Evolutionary conservation across 371 early-diverging fungal genomes (phyloP), one percentile per base, ranked within the genome.

Genomic region (Mucor mucedo): DNA sequence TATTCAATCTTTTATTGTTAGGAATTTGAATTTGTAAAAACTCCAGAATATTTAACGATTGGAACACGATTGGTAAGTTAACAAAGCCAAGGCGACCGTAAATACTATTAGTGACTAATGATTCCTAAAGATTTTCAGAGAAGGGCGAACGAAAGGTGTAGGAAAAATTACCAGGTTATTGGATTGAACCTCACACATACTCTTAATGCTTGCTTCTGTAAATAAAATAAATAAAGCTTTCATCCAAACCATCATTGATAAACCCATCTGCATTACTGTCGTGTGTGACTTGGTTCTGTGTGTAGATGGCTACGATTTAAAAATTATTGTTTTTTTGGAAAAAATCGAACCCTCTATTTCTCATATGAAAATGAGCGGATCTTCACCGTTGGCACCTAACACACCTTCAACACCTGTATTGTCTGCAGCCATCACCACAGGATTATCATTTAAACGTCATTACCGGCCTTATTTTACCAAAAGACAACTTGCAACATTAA

Each of bases 141-240:
- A 92, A 68, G 95, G 95, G 3, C 84, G 95, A 28, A 96, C 97
- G 9, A 95, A 95, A 73, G 96, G 96, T 9, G 87, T 95, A 5
- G 97, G 97, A 21, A 94, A 93, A 67, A 90, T 96, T 16, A 84
- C 88, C 53, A 68, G 64, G 63, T 71, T 84, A 39, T 42, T 60
- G 38, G 47, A 47, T 47, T 47, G 21, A 47, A 21, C 8, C 5
- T 3, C 47, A 47, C 35, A 35, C 35, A 35, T 6, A 35, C 4
- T 35, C 4, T 35, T 6, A 8, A 35, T 35, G 35, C 35, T 35
- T 35, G 35, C 8, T 35, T 35, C 35, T 35, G 35, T 35, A 35
- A 35, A 35, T 35, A 35, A 35, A 35, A 35, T 8, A 35, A 35
- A 35, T 35, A 35, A 35, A 35, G 35, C 35, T 35, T 35, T 35